Evolutionary conservation across 2,329 filamentous ascomycete genomes (phyloP), one percentile per base, ranked within the genome.

Genomic region (Stagonosporopsis cucurbitacearum): DNA sequence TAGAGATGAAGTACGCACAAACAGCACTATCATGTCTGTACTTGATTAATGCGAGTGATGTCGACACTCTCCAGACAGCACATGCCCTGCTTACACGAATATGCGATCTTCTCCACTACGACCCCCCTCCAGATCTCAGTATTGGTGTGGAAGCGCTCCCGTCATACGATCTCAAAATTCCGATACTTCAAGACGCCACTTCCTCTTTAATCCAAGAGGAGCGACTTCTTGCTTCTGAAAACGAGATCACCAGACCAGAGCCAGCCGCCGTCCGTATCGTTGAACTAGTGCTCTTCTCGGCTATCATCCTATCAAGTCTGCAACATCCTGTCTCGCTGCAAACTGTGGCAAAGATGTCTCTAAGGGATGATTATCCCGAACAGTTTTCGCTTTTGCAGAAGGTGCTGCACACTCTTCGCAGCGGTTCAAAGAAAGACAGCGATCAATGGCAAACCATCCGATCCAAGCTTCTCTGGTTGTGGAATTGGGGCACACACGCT

Each of bases 381-480:
- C 90, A 93, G 67, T 83, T 82, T 47, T 73, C 77, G 0, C 80
- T 88, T 43, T 80, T 87, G 4, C 73, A 80, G 17, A 86, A 83
- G 59, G 77, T 89, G n/a, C 77, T 91, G 48, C 82, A 83, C 57
- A 75, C 77, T 2, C 67, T 88, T 20, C 76, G 74, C 43, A 80
- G 80, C 50, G 79, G 79, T 12, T 77, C 82, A 2, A 86, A 82
- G 57, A 82, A 81, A 32, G 86, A 90, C 49, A 87, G 90, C 56
- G 80, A 80, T 30, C 62, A 73, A 36, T 75, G 72, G 73, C 65
- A 40, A 23, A 80, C 78, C 49, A 81, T 84, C 12, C 82, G 89
- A 54, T 82, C 83, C 37, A 86, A 88, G 64, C 74, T 93, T 8
- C 70, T 92, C 4, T 94, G 90, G 90, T 79, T 94, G 26, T 86